phyloP scores from a whole-genome alignment of 768 basidiomycete species.

The Bullera alba region DNA sequence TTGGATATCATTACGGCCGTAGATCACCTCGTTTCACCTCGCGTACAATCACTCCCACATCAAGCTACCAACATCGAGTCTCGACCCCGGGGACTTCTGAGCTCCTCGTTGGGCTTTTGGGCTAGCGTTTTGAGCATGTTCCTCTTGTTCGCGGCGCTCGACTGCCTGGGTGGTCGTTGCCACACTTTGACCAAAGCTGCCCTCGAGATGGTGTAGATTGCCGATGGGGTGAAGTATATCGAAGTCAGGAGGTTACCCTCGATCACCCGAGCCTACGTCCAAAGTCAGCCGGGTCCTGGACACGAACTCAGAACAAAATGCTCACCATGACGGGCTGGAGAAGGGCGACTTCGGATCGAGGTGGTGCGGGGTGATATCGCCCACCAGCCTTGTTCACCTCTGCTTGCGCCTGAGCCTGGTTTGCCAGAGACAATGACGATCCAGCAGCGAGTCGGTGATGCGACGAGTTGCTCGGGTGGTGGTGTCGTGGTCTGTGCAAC shows the following conservation, averaged over 20 bases:
- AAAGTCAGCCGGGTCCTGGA: not conserved
- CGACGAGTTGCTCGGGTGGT: conserved; percentile 31
- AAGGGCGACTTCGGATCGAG: conserved; percentile 78
- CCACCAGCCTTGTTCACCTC: conserved; percentile 47
- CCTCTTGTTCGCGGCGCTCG: not conserved
- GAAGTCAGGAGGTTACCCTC: conserved; percentile 71
- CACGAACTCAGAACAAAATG: conserved; percentile 9
- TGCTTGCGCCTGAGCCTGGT: conserved; percentile 48
- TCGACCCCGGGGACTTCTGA: not conserved
- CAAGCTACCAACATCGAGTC: not conserved
- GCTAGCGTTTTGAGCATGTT: not conserved
- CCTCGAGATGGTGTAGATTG: conserved; percentile 71
- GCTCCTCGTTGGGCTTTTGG: not conserved
- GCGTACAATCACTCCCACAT: not conserved
- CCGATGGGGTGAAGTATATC: conserved; percentile 69
- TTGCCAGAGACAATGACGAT: conserved; percentile 69
- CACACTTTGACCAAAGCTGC: conserved; percentile 73
- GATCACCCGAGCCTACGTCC: conserved; percentile 63
- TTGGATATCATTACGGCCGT: too few species aligned
- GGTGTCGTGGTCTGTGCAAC: conserved; percentile 75
- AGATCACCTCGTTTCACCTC: not conserved
- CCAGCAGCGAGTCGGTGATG: conserved; percentile 68
- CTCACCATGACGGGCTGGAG: conserved; percentile 82
- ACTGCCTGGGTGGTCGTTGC: conserved; percentile 44
- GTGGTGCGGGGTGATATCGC: conserved; percentile 76